Evolutionary conservation across 1,284 basidiomycete species (phyloP).

Genomic region (Mycena citricolor): DNA sequence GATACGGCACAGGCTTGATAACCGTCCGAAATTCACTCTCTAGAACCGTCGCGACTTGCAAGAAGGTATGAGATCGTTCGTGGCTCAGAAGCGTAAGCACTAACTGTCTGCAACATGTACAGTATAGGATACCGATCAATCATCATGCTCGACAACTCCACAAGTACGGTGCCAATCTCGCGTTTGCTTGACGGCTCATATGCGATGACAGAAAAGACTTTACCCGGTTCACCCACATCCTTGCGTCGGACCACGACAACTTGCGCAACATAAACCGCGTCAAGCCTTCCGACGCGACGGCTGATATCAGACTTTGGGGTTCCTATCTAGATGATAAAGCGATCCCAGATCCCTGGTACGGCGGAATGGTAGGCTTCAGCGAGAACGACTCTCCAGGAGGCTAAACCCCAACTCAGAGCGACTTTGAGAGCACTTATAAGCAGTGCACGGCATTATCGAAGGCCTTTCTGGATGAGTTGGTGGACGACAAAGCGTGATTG

Average conservation of each 20-base stretch:
- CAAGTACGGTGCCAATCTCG: too few relatives aligned
- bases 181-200: too few relatives aligned
- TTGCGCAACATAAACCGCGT: slow-evolving; percentile 55
- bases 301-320: slow-evolving; percentile 70
- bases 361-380: slow-evolving; percentile 48
- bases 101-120: background rate
- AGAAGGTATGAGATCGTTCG: slow-evolving; percentile 44
- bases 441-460: slow-evolving; percentile 44
- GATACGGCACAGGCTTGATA: too few relatives aligned
- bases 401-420: slow-evolving; percentile 29
- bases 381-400: background rate
- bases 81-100: background rate
- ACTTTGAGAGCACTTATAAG: slow-evolving; percentile 29
- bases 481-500: slow-evolving; percentile 22
- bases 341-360: slow-evolving; percentile 76
- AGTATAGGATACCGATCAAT: slow-evolving; percentile 63
- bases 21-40: background rate
- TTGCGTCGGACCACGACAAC: slow-evolving; percentile 70
- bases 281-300: slow-evolving; percentile 55
- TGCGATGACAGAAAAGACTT: slow-evolving; percentile 47
- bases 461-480: slow-evolving; percentile 70
- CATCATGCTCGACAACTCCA: slow-evolving; percentile 61
- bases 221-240: slow-evolving; percentile 63
- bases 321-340: slow-evolving; percentile 64
- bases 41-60: slow-evolving; percentile 62